Evolutionary conservation across 2,329 filamentous ascomycete species (phyloP).

Genomic region (Biscogniauxia mediterranea): DNA sequence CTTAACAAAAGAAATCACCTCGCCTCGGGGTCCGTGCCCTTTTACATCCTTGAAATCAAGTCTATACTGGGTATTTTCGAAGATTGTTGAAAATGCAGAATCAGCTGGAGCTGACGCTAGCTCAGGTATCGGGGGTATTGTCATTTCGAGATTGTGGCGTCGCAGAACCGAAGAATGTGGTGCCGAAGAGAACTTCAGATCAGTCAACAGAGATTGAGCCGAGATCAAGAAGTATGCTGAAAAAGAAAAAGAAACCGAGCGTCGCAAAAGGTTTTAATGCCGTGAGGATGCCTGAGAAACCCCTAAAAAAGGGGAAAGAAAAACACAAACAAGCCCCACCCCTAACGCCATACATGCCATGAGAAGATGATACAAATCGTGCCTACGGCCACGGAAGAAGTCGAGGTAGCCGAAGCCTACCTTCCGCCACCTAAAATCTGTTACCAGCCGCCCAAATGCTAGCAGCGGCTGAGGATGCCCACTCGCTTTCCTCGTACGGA

Average conservation of each 20-base stretch:
- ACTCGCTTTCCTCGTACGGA: constrained; percentile 90
- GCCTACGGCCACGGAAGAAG: constrained; percentile 1
- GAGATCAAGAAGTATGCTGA: constrained; percentile 26
- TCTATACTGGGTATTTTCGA: constrained; percentile 37
- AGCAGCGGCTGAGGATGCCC: constrained; percentile 78
- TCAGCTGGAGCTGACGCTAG: constrained; percentile 16
- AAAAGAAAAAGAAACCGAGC: constrained; percentile 22
- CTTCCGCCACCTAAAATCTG: constrained; percentile 46
- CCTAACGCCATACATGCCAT: constrained; percentile 34
- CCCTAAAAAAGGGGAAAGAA: constrained; percentile 11
- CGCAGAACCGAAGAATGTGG: constrained; percentile 26
- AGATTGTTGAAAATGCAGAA: constrained; percentile 27
- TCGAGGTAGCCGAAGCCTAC: constrained; percentile 1
- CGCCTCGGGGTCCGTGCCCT: constrained; percentile 23
- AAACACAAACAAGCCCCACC: constrained; percentile 19
- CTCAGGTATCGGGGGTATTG: constrained; percentile 30
- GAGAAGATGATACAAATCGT: constrained; percentile 28
- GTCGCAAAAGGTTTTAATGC: constrained; percentile 27
- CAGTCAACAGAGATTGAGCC: constrained; percentile 27
- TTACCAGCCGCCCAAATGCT: constrained; percentile 75
- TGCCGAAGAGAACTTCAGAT: constrained; percentile 22
- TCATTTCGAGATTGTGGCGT: constrained; percentile 26
- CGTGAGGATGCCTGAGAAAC: constrained; percentile 21
- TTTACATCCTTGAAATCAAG: constrained; percentile 30
- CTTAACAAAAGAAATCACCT: constrained; percentile 34